Evolutionary conservation across 1,139 yeast species (phyloP), one percentile per base, ranked within the genome.

Genomic region (Candida pseudoviswanathii): DNA sequence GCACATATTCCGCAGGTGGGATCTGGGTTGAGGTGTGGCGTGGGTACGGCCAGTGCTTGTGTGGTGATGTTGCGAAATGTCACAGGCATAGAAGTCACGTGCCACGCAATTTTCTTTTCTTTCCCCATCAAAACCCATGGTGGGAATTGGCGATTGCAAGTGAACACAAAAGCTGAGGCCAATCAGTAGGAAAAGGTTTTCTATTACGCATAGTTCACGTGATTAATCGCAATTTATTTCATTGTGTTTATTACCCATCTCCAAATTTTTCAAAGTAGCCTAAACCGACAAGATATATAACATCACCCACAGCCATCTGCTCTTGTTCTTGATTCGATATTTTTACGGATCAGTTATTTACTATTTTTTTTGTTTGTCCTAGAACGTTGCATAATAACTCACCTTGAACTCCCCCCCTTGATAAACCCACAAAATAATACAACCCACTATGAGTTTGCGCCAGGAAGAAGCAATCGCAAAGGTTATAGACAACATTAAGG

Each of bases 401-500:
- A 16, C 16, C 16, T 16, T 16, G 16, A 16, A 16, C 9, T 16
- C n/a, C 16, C 30, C 8, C 9, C 30, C 9, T 27, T 27, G 30
- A 27, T 27, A 27, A 27, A 27, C 30, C 30, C 30, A 16, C 9
- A 8, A 27, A 27, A 27, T 27, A 27, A 27, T 27, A 27, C 9
- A 5, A 27, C 9, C 9, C 9, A 26, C 38, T 31, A 56, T 54
- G 58, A 51, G 59, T 50, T 43, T 49, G 44, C 53, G 43, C 43
- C 58, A 57, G 45, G 52, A 49, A 44, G 58, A 58, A 49, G 53
- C 55, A 29, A 54, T 58, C 47, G 54, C 59, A 30, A 59, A 51
- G 44, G 62, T 69, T 34, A 63, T 66, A 24, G 54, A 55, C 36
- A 50, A 52, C 39, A 58, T 62, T 30, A 68, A 64, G 40, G 76